phyloP scores from a whole-genome alignment of 306 rosid genomes.

The Castanopsis chinensis region DNA sequence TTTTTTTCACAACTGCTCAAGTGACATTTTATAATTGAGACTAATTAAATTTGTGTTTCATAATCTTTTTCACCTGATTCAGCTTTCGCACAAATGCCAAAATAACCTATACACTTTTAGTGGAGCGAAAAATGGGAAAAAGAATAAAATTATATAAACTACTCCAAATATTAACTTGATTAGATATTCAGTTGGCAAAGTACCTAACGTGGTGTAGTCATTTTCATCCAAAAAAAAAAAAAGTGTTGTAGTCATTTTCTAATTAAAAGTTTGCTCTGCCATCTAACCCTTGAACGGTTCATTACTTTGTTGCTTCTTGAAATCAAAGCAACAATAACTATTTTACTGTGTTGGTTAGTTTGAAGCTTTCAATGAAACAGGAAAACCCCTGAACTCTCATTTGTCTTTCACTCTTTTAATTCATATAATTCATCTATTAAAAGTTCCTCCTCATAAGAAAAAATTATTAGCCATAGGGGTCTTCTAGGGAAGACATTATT shows the following conservation, averaged over 20 bases:
- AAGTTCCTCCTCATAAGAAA: background rate
- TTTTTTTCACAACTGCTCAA: too few relatives aligned
- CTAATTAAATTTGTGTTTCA: too few relatives aligned
- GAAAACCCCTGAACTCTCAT: background rate
- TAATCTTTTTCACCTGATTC: background rate
- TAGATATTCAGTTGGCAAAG: conserved; percentile 15
- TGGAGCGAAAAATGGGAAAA: background rate
- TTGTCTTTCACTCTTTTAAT: background rate
- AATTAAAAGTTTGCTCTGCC: conserved; percentile 28
- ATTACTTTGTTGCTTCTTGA: conserved; percentile 31
- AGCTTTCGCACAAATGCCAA: background rate
- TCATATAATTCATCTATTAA: too few relatives aligned
- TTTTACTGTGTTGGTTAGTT: conserved; percentile 26
- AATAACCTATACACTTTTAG: background rate
- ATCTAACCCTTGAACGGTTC: conserved; percentile 24
- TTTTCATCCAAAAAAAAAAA: background rate
- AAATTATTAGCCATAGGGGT: background rate
- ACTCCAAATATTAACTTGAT: conserved; percentile 1
- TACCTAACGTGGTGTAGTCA: background rate
- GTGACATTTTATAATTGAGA: too few relatives aligned
- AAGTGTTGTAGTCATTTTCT: conserved; percentile 35
- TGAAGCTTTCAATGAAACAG: conserved; percentile 21
- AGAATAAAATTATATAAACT: background rate
- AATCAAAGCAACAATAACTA: conserved; percentile 42
- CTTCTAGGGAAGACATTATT: too few relatives aligned